Evolutionary conservation across 257 asterid genomes (phyloP), one percentile per base, ranked within the genome.

Genomic region (Solanum piurae): DNA sequence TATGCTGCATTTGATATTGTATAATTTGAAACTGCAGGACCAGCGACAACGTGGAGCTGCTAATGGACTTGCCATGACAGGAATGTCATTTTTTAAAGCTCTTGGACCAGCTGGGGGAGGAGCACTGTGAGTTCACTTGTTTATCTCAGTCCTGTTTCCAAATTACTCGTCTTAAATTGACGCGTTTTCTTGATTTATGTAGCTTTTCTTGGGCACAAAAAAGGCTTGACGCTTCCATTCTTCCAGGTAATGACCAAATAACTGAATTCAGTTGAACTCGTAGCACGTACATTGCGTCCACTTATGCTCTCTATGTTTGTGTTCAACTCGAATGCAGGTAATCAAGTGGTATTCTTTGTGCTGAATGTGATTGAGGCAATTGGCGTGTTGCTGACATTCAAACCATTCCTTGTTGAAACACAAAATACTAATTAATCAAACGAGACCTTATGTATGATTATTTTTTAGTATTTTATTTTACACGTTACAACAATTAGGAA

Each of bases 61-160:
- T 88, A 96, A 96, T 89, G 99, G 98, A 64, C 88, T 96, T 90
- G 93, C 99, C 88, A 96, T 96, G 98, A 89, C 98, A 8, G 92
- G 91, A 52, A 96, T 96, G 98, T 96, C 99, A 44, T 91, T 95
- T 18, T 93, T 91, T 75, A 96, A 96, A 92, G 93, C 97, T 31
- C 85, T 91, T 6, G 99, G 98, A 37, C 99, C 98, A 37, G 98
- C 98, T 7, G 95, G 89, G 31, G 99, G 97, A 20, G 99, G 99
- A 83, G 90, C 95, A 87, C 13, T 95, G 99, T 96, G 89, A 93
- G 99, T 93, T 73, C 20, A 91, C 44, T 88, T 73, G 79, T 20
- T 49, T 87, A 9, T 72, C 29, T 49, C 60, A 49, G 23, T 49
- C 1, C 60, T 16, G 23, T 49, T 49, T 49, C 60, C 60, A 2